These are phyloP conservation scores for Trichoderma asperellum DNA, from an alignment of 2,329 filamentous ascomycete genomes.

Conservation along the genomic window DNA sequence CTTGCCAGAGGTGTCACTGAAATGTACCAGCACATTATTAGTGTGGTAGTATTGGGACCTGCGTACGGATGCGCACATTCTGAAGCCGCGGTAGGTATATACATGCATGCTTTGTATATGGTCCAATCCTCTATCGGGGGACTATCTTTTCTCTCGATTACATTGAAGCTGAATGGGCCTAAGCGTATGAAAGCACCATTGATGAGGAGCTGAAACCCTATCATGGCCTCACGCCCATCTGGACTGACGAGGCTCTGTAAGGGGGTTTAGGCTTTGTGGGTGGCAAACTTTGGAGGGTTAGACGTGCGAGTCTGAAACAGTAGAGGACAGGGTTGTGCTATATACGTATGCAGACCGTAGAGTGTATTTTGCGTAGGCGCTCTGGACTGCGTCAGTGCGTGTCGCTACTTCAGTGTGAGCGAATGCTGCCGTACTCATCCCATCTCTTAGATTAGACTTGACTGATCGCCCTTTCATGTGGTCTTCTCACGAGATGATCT, in stretches of 20 bases:
- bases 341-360: conserved; percentile 2
- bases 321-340: background rate
- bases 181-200: background rate
- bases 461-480: background rate
- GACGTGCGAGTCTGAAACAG: conserved; percentile 6
- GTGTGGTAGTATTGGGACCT: background rate
- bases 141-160: background rate
- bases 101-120: background rate
- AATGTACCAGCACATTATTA: background rate
- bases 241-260: background rate
- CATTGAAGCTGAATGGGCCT: background rate
- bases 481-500: background rate
- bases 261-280: background rate
- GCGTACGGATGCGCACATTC: background rate
- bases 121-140: background rate
- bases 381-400: background rate
- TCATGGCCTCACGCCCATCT: background rate
- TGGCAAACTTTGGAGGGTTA: background rate
- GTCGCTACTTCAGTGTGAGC: background rate
- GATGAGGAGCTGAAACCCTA: background rate
- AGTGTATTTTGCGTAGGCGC: background rate
- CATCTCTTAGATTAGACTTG: background rate
- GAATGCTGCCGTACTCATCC: background rate
- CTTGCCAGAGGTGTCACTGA: background rate
- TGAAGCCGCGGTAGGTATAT: background rate